Conservation (phyloP, 495 filamentous ascomycete species). For the Daldinia vernicosa region DNA sequence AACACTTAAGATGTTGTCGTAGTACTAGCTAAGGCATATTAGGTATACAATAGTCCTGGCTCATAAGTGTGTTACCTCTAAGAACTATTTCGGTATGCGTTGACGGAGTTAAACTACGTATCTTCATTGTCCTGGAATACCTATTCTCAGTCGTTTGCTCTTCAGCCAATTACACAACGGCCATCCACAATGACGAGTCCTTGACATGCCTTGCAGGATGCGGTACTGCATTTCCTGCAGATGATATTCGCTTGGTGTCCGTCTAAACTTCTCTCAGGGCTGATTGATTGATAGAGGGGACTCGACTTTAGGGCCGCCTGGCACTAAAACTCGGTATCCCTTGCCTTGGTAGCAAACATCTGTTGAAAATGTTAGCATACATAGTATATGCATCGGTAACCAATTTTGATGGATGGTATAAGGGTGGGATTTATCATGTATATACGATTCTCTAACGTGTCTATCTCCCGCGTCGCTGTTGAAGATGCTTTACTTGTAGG, state of each 20-base stretch:
- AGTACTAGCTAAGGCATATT: not conserved
- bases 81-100: not conserved
- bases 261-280: not conserved
- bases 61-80: not conserved
- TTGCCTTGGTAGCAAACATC: constrained; percentile 22
- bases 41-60: not conserved
- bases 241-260: not conserved
- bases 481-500: not conserved
- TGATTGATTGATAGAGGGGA: not conserved
- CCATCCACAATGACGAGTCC: not conserved
- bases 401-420: not conserved
- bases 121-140: not conserved
- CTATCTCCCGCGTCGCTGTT: not conserved
- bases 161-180: not conserved
- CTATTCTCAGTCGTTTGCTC: not conserved
- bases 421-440: not conserved
- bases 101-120: not conserved
- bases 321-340: not conserved
- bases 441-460: not conserved
- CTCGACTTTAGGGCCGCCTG: not conserved
- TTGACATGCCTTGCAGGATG: constrained; percentile 16
- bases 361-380: not conserved
- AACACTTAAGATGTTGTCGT: not conserved
- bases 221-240: constrained; percentile 11
- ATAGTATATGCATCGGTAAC: not conserved